Conservation (phyloP, 805 yeast species). For the Ogataea naganishii region DNA sequence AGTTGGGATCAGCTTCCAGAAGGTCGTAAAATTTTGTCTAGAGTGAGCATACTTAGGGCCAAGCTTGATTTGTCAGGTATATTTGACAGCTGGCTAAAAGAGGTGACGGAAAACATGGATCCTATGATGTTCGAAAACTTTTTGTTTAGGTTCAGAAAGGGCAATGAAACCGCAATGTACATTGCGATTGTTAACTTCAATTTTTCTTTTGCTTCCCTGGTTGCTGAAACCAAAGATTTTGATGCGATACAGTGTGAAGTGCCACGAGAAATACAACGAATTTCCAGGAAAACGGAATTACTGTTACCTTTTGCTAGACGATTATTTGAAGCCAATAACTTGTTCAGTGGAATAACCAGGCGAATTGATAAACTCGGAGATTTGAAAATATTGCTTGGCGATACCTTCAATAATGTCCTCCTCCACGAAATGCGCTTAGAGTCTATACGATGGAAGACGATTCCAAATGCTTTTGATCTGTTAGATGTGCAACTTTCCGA, state of each 20-base stretch:
- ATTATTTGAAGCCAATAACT: conserved; percentile 40
- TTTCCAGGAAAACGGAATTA: conserved; percentile 39
- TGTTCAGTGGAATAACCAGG: conserved; percentile 20
- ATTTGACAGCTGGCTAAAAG: conserved; percentile 43
- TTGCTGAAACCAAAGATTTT: conserved; percentile 47
- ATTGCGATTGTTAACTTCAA: conserved; percentile 51
- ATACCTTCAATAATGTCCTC: too few species aligned
- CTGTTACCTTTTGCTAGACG: conserved; percentile 51
- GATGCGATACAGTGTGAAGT: conserved; percentile 42
- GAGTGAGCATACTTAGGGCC: conserved; percentile 34
- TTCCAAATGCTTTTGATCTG: too few species aligned
- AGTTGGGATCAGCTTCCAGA: conserved; percentile 58
- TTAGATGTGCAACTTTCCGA: too few species aligned
- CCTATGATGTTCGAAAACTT: too few species aligned
- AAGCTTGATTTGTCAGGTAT: conserved; percentile 35
- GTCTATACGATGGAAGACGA: too few species aligned
- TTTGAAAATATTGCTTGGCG: conserved; percentile 33
- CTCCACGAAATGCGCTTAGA: too few species aligned
- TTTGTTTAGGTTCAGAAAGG: too few species aligned
- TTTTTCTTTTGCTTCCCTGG: conserved; percentile 27
- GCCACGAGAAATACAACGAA: conserved; percentile 41
- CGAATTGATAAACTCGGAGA: conserved; percentile 25
- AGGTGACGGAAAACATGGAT: too few species aligned
- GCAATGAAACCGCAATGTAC: too few species aligned
- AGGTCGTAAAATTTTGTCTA: conserved; percentile 54